Base-by-base conservation (phyloP, 179 eudicot species). In the Beta lomatogona region DNA sequence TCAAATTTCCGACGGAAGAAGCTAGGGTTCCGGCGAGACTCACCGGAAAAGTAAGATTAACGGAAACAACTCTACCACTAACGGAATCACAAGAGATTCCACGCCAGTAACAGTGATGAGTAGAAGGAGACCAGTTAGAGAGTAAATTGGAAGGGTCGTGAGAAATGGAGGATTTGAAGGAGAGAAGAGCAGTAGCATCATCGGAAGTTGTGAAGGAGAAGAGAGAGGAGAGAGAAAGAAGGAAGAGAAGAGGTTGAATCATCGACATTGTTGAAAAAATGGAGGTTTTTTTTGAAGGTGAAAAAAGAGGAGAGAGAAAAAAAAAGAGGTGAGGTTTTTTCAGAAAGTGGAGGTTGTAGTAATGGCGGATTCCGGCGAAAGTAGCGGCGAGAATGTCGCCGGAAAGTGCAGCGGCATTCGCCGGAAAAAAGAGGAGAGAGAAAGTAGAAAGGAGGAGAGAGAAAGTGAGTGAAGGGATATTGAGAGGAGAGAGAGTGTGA, bases 31-130 rank as follows among this genome's bases (percentile, higher is more conserved):
- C 89, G 76, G 84, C 82, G 67, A 87, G 86, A 41, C 36, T 72
- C 77, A 41, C 28, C 53, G 77, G 71, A 45, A 64, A 52, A 16
- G 87, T 58, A 80, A 88, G 70, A 76, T 79, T 64, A 72, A 90
- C 70, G 3, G 85, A 46, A 10, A 82, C 80, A 16, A 90, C 91
- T 54, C 79, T 79, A 22, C 79, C 83, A 16, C 73, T 25, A 50
- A 6, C 3, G 3, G 81, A 46, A 41, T 86, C 84, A 61, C 91
- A 90, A 8, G 85, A 77, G 70, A 90, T 81, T 11, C 91, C 93
- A 31, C 72, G 19, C 93, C 91, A 90, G 13, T 5, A 9, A 75
- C 89, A 86, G 81, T 84, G 87, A 81, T 71, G 57, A 76, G 85
- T 50, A 6, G 83, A 70, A 10, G 76, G 18, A 22, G 75, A 48